These are phyloP conservation scores for Coemansia sp. DNA, from an alignment of 192 early-diverging fungal species.

Conservation along the genomic window DNA sequence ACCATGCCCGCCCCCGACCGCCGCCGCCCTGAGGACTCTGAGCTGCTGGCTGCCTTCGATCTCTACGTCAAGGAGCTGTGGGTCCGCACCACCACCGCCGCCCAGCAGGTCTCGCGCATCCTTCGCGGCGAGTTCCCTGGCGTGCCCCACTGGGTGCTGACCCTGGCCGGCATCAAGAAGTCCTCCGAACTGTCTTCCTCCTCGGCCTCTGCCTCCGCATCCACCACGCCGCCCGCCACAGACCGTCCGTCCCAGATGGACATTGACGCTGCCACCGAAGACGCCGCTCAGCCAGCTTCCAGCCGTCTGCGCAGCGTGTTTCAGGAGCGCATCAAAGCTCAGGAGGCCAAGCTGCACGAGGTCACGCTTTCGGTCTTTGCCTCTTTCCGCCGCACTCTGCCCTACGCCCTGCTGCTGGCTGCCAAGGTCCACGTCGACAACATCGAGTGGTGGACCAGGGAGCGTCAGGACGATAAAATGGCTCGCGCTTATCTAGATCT, in stretches of 20 bases:
- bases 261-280: conserved; percentile 11
- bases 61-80: conserved; percentile 45
- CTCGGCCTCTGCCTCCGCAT: neutral
- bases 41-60: conserved; percentile 41
- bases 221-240: neutral
- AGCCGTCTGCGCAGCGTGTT: conserved; percentile 33
- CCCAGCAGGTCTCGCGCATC: conserved; percentile 49
- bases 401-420: conserved; percentile 44
- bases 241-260: conserved; percentile 7
- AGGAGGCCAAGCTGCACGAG: conserved; percentile 40
- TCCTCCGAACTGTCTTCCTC: neutral
- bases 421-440: conserved; percentile 53
- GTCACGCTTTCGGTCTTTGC: conserved; percentile 42
- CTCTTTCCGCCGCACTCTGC: conserved; percentile 49
- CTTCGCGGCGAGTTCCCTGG: conserved; percentile 46
- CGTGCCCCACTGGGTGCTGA: conserved; percentile 43
- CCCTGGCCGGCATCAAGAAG: conserved; percentile 30
- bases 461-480: conserved; percentile 29
- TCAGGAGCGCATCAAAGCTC: conserved; percentile 37
- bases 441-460: conserved; percentile 46
- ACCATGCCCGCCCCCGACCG: conserved; percentile 24
- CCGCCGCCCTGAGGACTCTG: conserved; percentile 33
- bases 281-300: conserved; percentile 6
- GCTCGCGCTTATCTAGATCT: conserved; percentile 42
- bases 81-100: conserved; percentile 36